These are phyloP conservation scores for Coemansia sp. DNA, from an alignment of 192 early-diverging fungal genomes.

Conservation along the genomic window DNA sequence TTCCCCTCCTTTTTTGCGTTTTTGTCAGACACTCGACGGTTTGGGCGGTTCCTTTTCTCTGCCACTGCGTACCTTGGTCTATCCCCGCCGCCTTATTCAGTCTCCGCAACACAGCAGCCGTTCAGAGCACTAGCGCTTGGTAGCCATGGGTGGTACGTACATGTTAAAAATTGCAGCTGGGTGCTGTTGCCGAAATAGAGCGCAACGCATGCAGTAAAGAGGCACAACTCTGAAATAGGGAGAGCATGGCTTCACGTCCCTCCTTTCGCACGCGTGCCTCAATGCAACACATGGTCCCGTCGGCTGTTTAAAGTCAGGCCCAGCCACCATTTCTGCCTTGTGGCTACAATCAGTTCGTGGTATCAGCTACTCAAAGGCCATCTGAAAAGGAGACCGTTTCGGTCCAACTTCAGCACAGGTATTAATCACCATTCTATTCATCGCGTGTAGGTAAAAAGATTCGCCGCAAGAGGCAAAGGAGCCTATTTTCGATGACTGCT, in stretches of 20 bases:
- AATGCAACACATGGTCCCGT: conserved; percentile 2
- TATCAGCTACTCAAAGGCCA: neutral
- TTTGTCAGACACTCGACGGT: neutral
- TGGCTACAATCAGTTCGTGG: neutral
- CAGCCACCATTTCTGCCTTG: neutral
- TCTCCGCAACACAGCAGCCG: neutral
- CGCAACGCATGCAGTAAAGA: conserved; percentile 6
- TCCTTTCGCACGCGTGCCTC: conserved; percentile 1
- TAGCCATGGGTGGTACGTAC: conserved; percentile 19
- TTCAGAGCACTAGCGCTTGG: neutral
- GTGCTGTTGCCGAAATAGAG: conserved; percentile 1
- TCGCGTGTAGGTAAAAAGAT: conserved; percentile 44
- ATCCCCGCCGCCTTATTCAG: neutral
- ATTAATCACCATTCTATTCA: neutral
- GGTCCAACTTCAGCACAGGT: neutral
- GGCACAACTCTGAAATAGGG: conserved; percentile 1
- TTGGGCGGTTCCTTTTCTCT: neutral
- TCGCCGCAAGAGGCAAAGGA: conserved; percentile 50
- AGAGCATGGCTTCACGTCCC: neutral
- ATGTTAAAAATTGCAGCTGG: neutral
- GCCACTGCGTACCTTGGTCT: neutral
- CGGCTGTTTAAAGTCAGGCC: neutral
- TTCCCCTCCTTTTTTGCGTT: neutral
- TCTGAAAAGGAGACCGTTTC: neutral
- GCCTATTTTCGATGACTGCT: conserved; percentile 55